phyloP scores from a whole-genome alignment of 768 basidiomycete genomes.

The Termitomyces sp. region DNA sequence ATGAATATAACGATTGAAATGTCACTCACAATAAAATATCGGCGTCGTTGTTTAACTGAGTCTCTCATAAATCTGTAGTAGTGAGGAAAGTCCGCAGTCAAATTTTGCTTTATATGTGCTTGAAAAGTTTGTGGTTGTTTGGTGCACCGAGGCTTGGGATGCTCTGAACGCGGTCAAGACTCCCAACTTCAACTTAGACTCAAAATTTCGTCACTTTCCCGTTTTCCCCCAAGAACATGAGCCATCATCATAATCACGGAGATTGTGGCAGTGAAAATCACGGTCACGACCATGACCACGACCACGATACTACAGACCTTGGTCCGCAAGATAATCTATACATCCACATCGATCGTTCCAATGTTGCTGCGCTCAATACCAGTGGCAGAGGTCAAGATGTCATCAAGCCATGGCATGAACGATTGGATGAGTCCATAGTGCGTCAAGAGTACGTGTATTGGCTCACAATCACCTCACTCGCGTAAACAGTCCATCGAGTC shows the following conservation, averaged over 20 bases:
- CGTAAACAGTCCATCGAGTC: constrained; percentile 68
- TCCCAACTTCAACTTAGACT: too few relatives aligned
- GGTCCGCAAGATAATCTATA: constrained; percentile 71
- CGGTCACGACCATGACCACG: constrained; percentile 47
- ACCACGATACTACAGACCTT: constrained; percentile 46
- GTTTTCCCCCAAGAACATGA: constrained; percentile 27
- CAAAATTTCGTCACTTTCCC: too few relatives aligned
- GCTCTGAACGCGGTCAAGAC: too few relatives aligned
- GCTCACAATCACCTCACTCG: constrained; percentile 1
- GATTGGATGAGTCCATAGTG: constrained; percentile 67
- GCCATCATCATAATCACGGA: constrained; percentile 47
- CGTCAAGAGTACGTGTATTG: constrained; percentile 13
- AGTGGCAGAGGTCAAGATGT: constrained; percentile 43
- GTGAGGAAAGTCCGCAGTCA: not conserved
- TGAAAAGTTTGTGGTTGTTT: constrained; percentile 7
- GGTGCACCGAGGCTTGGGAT: not conserved
- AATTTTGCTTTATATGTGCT: not conserved
- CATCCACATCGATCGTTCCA: constrained; percentile 66
- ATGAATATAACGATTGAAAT: constrained; percentile 12
- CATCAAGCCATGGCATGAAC: constrained; percentile 85
- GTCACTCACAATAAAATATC: constrained; percentile 16
- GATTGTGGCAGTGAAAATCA: constrained; percentile 54
- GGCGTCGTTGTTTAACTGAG: not conserved
- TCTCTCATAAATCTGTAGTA: not conserved
- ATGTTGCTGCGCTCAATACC: constrained; percentile 79